Evolutionary conservation across 2,329 filamentous ascomycete species (phyloP).

Genomic region (Nothophoma quercina): DNA sequence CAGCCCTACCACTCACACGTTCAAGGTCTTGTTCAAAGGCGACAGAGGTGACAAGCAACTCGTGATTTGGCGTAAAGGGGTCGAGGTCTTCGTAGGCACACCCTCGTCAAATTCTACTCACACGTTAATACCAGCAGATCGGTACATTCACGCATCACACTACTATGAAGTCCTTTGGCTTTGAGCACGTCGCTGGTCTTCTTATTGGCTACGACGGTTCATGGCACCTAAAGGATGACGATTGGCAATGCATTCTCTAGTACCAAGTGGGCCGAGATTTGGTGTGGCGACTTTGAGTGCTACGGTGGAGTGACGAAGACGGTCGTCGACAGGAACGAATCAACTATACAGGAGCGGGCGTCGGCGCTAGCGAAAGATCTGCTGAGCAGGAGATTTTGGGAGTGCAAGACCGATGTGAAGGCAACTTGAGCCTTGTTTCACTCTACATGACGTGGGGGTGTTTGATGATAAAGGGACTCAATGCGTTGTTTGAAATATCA

Average conservation of each 20-base stretch:
- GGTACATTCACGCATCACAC: slow-evolving; percentile 26
- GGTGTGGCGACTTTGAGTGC: slow-evolving; percentile 26
- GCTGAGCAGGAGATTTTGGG: slow-evolving; percentile 20
- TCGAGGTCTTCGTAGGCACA: slow-evolving; percentile 26
- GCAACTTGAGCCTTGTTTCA: no score
- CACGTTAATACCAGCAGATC: slow-evolving; percentile 8
- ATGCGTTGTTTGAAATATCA: no score
- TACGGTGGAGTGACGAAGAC: slow-evolving; percentile 22
- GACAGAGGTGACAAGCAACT: slow-evolving; percentile 18
- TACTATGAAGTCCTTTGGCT: slow-evolving; percentile 14
- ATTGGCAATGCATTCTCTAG: slow-evolving; percentile 21
- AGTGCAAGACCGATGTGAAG: no score
- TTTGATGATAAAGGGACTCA: no score
- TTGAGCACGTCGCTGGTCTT: slow-evolving; percentile 27
- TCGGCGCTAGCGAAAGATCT: slow-evolving; percentile 10
- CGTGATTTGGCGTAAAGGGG: slow-evolving; percentile 30
- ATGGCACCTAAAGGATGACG: slow-evolving; percentile 23
- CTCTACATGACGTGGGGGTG: no score
- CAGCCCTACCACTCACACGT: slow-evolving; percentile 14
- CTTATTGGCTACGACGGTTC: slow-evolving; percentile 30
- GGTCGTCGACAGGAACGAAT: slow-evolving; percentile 20
- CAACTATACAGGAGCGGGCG: slow-evolving; percentile 21
- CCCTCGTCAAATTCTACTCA: background rate
- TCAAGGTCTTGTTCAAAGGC: slow-evolving; percentile 25
- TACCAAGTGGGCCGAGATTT: slow-evolving; percentile 25